A percentile compares a stretch with the other conserved stretches of the same genome.
Evolutionary conservation across 225 moss, liverwort and hornwort genomes (phyloP).

Genomic region (Antitrichia curtipendula): DNA sequence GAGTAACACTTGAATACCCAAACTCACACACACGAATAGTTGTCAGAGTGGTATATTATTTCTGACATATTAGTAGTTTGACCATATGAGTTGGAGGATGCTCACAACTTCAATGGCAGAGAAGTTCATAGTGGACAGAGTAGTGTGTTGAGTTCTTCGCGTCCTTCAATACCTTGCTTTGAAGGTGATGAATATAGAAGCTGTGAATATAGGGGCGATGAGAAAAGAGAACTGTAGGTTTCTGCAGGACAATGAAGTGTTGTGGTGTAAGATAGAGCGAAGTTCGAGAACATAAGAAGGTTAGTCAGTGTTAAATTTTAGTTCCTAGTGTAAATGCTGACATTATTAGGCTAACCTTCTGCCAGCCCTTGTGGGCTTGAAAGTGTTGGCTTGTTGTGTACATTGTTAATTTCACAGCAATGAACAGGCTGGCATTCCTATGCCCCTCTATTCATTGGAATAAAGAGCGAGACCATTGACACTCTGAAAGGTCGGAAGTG

Average conservation of each 20-base stretch:
- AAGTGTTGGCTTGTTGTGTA: slow-evolving; percentile 4
- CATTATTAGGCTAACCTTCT: not conserved
- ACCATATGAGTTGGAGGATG: not conserved
- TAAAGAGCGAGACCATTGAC: not conserved
- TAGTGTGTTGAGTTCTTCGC: not conserved
- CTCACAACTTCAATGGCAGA: not conserved
- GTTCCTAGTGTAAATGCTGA: slow-evolving; percentile 2
- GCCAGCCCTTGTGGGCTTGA: slow-evolving; percentile 3
- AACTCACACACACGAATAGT: not conserved
- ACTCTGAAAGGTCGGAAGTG: not conserved
- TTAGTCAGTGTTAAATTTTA: not conserved
- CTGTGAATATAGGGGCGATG: slow-evolving; percentile 14
- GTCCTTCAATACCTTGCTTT: not conserved
- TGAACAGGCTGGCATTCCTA: slow-evolving; percentile 2
- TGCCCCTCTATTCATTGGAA: slow-evolving; percentile 1
- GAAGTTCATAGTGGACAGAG: not conserved
- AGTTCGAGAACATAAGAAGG: not conserved
- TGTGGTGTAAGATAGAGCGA: slow-evolving; percentile 3
- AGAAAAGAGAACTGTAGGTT: not conserved
- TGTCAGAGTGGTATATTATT: not conserved
- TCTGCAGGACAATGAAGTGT: not conserved
- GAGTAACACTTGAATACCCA: not conserved
- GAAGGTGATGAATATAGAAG: slow-evolving; percentile 8
- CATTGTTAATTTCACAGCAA: slow-evolving; percentile 4
- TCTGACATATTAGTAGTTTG: not conserved